These are phyloP conservation scores for Aspergillus ostianus DNA, from an alignment of 495 filamentous ascomycete species.

Conservation along the genomic window DNA sequence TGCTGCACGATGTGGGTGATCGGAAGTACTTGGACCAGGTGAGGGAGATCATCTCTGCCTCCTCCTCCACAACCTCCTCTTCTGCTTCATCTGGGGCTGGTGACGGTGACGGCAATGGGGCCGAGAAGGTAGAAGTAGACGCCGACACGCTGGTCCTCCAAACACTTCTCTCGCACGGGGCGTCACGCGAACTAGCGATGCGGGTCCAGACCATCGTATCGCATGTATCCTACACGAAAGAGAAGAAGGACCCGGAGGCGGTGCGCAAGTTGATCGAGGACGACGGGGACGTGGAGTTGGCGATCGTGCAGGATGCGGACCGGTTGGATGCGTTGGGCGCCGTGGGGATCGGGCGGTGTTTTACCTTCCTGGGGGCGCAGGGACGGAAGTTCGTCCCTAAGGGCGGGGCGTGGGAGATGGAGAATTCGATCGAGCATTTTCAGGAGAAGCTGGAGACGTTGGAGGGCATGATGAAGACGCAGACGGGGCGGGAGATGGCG, in stretches of 20 bases:
- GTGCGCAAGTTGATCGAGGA: conserved; percentile 52
- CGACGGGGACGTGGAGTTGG: conserved; percentile 65
- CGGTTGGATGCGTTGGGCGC: conserved; percentile 85
- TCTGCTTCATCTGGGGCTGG: background rate
- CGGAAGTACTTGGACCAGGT: conserved; percentile 63
- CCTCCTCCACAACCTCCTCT: too few relatives aligned
- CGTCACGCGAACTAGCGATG: conserved; percentile 50
- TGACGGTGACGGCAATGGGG: background rate
- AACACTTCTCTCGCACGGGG: conserved; percentile 58
- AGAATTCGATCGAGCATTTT: conserved; percentile 68
- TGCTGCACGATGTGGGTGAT: conserved; percentile 87
- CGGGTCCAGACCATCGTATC: conserved; percentile 67
- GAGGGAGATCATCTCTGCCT: conserved; percentile 1
- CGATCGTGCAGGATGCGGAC: conserved; percentile 87
- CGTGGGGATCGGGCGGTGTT: conserved; percentile 74
- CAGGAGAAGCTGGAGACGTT: conserved; percentile 74
- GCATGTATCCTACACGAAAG: conserved; percentile 75
- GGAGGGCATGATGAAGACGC: conserved; percentile 74
- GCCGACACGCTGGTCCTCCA: conserved; percentile 48
- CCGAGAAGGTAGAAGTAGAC: conserved; percentile 44
- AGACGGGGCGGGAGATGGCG: conserved; percentile 65
- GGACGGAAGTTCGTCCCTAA: conserved; percentile 29
- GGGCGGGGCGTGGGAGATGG: conserved; percentile 51
- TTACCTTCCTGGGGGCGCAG: conserved; percentile 72
- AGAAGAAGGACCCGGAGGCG: conserved; percentile 56